Conservation (phyloP, 176 grass and related monocot genomes). For the Avena eriantha region DNA sequence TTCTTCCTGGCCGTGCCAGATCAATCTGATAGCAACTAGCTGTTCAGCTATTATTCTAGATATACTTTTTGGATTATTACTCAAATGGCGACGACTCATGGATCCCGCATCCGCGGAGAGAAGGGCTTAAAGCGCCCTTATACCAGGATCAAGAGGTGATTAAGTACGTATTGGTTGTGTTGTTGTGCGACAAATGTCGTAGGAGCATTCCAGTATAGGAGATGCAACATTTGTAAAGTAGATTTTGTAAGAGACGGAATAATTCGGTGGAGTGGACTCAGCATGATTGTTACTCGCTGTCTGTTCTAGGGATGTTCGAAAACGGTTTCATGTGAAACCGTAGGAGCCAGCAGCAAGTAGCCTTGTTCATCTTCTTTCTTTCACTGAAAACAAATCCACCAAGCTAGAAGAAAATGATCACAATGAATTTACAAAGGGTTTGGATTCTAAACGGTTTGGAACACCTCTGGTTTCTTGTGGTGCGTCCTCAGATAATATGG, state of each 20-base stretch:
- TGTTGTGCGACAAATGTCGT: background rate
- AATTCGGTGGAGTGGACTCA: background rate
- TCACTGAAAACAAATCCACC: too few species aligned
- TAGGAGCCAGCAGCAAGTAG: too few species aligned
- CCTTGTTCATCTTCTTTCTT: too few species aligned
- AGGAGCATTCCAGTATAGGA: background rate
- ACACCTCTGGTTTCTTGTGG: too few species aligned
- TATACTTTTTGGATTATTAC: background rate
- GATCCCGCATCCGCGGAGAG: background rate
- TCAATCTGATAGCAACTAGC: constrained; percentile 20
- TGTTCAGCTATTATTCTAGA: background rate
- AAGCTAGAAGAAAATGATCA: too few species aligned
- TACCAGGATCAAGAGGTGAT: background rate
- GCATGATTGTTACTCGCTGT: background rate
- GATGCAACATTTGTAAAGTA: constrained; percentile 16
- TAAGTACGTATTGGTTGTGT: background rate
- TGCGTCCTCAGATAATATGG: too few species aligned
- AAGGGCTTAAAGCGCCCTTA: constrained; percentile 17
- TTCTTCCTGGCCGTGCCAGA: constrained; percentile 55
- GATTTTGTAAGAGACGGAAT: background rate
- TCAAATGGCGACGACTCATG: constrained; percentile 23
- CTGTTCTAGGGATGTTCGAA: background rate
- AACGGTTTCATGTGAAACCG: too few species aligned
- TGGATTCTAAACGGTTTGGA: too few species aligned
- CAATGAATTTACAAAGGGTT: too few species aligned